Evolutionary conservation across 2,329 filamentous ascomycete species (phyloP).

Genomic region (Colletotrichum lentis): DNA sequence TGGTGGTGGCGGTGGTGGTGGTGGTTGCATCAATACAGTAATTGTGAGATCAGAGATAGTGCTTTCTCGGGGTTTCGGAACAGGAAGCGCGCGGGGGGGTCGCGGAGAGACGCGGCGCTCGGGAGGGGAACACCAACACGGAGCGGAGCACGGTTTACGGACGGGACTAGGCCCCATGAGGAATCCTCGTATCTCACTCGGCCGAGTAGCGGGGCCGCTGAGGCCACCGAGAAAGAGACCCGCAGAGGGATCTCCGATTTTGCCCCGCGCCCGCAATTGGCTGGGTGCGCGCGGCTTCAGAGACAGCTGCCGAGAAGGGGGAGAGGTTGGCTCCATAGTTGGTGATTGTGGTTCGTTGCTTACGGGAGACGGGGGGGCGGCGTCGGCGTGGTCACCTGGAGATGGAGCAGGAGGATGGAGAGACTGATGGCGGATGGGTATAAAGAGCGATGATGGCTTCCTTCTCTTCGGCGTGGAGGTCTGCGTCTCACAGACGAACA

Average conservation of each 20-base stretch:
- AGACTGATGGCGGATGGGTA: neutral
- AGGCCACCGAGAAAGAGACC: constrained; percentile 1
- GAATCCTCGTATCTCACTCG: constrained; percentile 18
- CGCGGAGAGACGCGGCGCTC: too few species aligned
- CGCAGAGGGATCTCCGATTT: neutral
- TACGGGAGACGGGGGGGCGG: neutral
- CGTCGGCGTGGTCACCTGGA: neutral
- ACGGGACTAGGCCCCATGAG: constrained; percentile 5
- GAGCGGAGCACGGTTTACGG: neutral
- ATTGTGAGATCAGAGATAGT: too few species aligned
- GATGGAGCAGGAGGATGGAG: too few species aligned
- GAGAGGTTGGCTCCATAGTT: neutral
- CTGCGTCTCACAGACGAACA: neutral
- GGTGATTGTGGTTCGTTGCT: neutral
- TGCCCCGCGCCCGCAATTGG: neutral
- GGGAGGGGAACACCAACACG: neutral
- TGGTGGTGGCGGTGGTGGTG: too few species aligned
- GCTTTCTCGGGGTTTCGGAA: neutral
- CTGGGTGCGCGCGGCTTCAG: neutral
- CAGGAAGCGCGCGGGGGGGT: too few species aligned
- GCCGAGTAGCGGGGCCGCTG: constrained; percentile 29
- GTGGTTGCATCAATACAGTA: too few species aligned
- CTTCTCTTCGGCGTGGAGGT: neutral
- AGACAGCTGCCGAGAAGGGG: neutral
- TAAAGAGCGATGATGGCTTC: neutral